These are phyloP conservation scores for Acanthamoeba triangularis DNA, from an alignment of 208 protist species.

Conservation along the genomic window DNA sequence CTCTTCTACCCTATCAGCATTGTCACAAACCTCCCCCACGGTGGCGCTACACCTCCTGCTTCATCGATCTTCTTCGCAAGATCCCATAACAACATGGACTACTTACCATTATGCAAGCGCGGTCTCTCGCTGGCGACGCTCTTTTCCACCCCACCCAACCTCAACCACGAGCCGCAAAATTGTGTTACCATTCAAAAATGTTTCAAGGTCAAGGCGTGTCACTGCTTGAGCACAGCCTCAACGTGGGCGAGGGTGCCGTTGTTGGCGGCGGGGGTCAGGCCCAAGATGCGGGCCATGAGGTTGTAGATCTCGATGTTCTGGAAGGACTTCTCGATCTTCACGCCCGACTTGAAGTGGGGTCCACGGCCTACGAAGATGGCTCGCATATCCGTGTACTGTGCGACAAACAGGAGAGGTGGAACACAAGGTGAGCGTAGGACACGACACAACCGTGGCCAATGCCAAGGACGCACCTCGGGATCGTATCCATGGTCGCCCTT, in stretches of 20 bases:
- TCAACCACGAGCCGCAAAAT: too few relatives aligned
- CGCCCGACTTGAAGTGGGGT: conserved; percentile 44
- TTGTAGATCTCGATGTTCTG: conserved; percentile 73
- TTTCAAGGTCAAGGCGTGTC: neutral
- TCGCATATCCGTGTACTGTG: conserved; percentile 64
- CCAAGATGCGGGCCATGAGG: conserved; percentile 54
- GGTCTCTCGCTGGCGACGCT: too few relatives aligned
- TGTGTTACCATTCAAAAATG: too few relatives aligned
- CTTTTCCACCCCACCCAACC: too few relatives aligned
- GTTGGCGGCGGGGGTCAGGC: conserved; percentile 20
- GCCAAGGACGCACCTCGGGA: neutral
- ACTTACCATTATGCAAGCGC: too few relatives aligned
- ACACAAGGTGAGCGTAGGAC: neutral
- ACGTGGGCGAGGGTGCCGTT: conserved; percentile 60
- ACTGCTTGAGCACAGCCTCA: neutral
- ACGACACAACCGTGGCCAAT: neutral
- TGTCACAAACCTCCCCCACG: too few relatives aligned
- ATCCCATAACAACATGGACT: too few relatives aligned
- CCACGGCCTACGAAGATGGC: conserved; percentile 55
- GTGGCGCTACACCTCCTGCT: too few relatives aligned
- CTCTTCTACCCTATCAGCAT: too few relatives aligned
- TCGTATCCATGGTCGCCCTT: conserved; percentile 35
- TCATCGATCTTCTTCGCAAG: too few relatives aligned
- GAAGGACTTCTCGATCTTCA: neutral
- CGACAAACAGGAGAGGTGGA: neutral